Base-by-base conservation (phyloP, 2,329 filamentous ascomycete genomes). In the Diaporthe batatas region DNA sequence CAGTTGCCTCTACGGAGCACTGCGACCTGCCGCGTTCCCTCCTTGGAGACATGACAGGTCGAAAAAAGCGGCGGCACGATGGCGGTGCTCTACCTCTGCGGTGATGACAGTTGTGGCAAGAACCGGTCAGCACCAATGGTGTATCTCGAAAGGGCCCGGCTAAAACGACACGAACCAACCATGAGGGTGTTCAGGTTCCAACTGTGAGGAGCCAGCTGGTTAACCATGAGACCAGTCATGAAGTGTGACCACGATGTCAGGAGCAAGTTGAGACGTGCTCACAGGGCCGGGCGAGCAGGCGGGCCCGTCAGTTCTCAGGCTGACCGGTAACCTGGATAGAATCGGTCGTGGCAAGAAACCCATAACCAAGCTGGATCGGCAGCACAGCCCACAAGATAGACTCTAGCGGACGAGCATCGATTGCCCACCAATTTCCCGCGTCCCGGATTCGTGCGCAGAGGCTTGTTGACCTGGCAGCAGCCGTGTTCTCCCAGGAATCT, bases 11-110 rank as follows among this genome's bases (percentile, higher is more conserved):
- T 42, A n/a, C n/a, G n/a, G n/a, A n/a, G n/a, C n/a, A n/a, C 57
- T 36, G 36, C 34, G 25, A 12, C 39, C 11, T 44, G 58, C 58
- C 42, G 58, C 14, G 25, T 18, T 16, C 39, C 5, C 16, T 18
- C 21, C 14, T 16, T 47, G n/a, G 23, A 42, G 16, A 64, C 23
- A 47, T 64, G 58, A 47, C 39, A 47, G 18, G 58, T 64, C 58
- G 34, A 34, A 59, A 47, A 42, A 39, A 32, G 25, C 25, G 10
- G 25, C 16, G 32, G 58, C 39, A n/a, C 8, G 18, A 32, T n/a
- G 47, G 39, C 23, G 39, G 32, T 47, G 18, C 29, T 64, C 25
- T 21, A 32, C 39, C 39, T 14, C 58, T 32, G 18, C 36, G 23
- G 23, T 39, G 58, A 44, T 62, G 16, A 21, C 23, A 32, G 25